A percentile compares a stretch with the other conserved stretches of the same genome.
These are phyloP conservation scores for Polysphondylium violaceum DNA, from an alignment of 78 protist species.

Conservation along the genomic window DNA sequence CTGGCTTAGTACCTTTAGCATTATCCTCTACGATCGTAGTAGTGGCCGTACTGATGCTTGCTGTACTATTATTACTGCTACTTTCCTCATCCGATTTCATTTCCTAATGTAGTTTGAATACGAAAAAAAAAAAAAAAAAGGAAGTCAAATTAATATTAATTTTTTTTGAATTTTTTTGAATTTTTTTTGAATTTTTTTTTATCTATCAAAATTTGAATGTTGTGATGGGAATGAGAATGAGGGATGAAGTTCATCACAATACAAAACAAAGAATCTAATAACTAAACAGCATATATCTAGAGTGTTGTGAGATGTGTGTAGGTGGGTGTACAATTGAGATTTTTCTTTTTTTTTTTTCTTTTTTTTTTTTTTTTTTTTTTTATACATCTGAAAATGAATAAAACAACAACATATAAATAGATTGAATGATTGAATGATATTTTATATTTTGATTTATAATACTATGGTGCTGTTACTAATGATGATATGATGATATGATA, in stretches of 20 bases:
- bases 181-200: background rate
- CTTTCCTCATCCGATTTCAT: constrained; percentile 1
- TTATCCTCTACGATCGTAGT: background rate
- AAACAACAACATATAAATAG: too few relatives aligned
- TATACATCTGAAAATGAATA: background rate
- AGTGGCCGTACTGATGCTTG: background rate
- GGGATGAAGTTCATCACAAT: too few relatives aligned
- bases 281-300: too few relatives aligned
- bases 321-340: too few relatives aligned
- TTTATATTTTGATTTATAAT: too few relatives aligned
- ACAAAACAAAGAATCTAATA: too few relatives aligned
- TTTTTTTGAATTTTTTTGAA: background rate
- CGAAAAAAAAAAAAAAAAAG: constrained; percentile 1
- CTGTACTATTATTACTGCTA: background rate
- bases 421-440: too few relatives aligned
- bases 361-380: background rate
- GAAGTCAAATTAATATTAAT: background rate
- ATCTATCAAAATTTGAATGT: background rate
- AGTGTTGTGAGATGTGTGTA: too few relatives aligned
- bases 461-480: too few relatives aligned
- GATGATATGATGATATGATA: too few relatives aligned
- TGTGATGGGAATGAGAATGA: too few relatives aligned
- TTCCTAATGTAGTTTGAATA: background rate
- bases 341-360: background rate
- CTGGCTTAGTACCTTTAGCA: background rate